These are phyloP conservation scores for Penicillium fuscoglaucum DNA, from an alignment of 2,329 filamentous ascomycete genomes.

Conservation along the genomic window DNA sequence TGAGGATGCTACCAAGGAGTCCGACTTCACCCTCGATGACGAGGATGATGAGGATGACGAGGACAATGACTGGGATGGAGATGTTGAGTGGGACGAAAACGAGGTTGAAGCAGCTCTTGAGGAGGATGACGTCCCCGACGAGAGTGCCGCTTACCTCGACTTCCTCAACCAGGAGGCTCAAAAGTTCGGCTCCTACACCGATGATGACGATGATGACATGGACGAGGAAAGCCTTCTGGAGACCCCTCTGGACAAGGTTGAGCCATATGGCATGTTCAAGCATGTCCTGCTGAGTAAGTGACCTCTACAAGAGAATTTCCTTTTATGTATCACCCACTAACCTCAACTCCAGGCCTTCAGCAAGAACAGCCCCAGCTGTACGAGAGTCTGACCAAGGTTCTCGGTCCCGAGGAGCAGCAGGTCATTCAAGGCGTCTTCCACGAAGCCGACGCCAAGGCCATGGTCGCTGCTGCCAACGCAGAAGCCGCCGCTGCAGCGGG, in stretches of 20 bases:
- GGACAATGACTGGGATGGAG: conserved; percentile 78
- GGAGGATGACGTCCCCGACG: conserved; percentile 71
- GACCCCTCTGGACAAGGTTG: conserved; percentile 90
- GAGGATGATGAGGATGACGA: conserved; percentile 74
- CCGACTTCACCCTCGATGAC: conserved; percentile 75
- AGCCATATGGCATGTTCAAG: conserved; percentile 90
- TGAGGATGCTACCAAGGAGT: conserved; percentile 86
- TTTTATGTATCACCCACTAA: conserved; percentile 31
- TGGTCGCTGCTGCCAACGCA: conserved; percentile 40
- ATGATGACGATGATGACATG: conserved; percentile 80
- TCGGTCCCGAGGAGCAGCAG: conserved; percentile 76
- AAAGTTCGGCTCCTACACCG: conserved; percentile 72
- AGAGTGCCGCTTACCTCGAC: conserved; percentile 90
- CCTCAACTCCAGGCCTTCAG: conserved; percentile 67
- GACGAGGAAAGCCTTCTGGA: conserved; percentile 92
- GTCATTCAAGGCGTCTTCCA: conserved; percentile 77
- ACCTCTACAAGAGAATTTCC: background rate
- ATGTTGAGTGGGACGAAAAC: conserved; percentile 67
- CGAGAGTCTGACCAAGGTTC: conserved; percentile 71
- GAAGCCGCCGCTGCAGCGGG: conserved; percentile 39
- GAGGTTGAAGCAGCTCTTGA: conserved; percentile 62
- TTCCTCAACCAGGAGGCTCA: conserved; percentile 93
- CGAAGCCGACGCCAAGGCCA: conserved; percentile 62
- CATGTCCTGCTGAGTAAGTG: conserved; percentile 76
- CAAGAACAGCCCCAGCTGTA: conserved; percentile 90